Percentiles rank a stretch among this genome's conserved stretches.
These are phyloP conservation scores for Candida oleophila DNA, from an alignment of 805 yeast species.

Conservation along the genomic window DNA sequence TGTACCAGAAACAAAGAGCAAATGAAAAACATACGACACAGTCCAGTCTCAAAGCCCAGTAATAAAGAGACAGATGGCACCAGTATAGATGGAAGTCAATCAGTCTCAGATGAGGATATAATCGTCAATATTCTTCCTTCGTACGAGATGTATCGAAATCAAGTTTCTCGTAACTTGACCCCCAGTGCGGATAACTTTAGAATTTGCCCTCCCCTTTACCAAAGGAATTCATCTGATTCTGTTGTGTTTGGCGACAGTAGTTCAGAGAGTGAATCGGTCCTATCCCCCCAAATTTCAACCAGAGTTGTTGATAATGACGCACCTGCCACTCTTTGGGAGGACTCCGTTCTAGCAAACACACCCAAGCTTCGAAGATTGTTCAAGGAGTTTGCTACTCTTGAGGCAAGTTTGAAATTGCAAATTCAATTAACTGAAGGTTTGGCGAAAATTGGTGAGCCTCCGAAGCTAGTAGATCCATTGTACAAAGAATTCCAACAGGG, in stretches of 20 bases:
- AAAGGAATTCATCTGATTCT: conserved; percentile 19
- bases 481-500: conserved; percentile 33
- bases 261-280: background rate
- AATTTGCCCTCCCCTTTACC: conserved; percentile 36
- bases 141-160: conserved; percentile 39
- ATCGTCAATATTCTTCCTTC: conserved; percentile 39
- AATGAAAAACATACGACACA: background rate
- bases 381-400: conserved; percentile 26
- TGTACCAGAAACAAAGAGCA: background rate
- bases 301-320: background rate
- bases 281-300: background rate
- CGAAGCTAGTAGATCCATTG: conserved; percentile 30
- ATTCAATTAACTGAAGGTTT: conserved; percentile 33
- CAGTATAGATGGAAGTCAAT: too few species aligned
- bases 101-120: conserved; percentile 16
- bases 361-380: conserved; percentile 29
- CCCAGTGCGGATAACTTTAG: conserved; percentile 28
- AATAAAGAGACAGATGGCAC: too few species aligned
- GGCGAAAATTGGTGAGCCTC: conserved; percentile 31
- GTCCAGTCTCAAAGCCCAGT: background rate
- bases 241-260: background rate
- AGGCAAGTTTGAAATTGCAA: conserved; percentile 26
- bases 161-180: conserved; percentile 33
- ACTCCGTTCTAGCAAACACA: conserved; percentile 35
- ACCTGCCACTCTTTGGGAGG: conserved; percentile 27